Conservation (phyloP, 306 rosid species). For the Citrullus colocynthis region DNA sequence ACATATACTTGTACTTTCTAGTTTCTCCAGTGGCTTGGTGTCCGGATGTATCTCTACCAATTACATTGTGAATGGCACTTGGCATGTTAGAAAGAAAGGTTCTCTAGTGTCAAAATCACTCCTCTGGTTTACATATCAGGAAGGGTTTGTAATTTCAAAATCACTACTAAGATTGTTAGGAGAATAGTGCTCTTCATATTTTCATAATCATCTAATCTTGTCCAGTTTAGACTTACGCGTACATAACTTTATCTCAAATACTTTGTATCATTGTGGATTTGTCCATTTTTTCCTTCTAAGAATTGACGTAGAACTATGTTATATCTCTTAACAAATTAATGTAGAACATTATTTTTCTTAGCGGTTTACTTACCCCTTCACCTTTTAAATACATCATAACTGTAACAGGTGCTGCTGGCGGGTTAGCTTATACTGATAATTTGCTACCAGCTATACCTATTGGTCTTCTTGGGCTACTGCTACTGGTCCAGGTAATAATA, state of each 20-base stretch:
- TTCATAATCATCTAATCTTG: neutral
- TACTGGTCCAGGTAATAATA: constrained; percentile 67
- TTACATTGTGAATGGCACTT: neutral
- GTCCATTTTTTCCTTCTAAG: neutral
- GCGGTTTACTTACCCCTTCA: neutral
- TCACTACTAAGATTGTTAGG: neutral
- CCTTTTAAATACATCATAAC: neutral
- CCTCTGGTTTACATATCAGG: neutral
- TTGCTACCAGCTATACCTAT: constrained; percentile 63
- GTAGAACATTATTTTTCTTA: neutral
- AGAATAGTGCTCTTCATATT: neutral
- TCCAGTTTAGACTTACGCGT: neutral
- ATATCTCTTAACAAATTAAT: neutral
- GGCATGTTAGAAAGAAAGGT: neutral
- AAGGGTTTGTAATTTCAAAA: neutral
- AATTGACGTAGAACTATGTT: neutral
- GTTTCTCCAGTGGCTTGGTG: neutral
- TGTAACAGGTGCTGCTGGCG: constrained; percentile 71
- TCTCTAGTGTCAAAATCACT: neutral
- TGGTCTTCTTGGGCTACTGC: constrained; percentile 83
- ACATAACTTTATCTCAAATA: neutral
- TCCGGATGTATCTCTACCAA: neutral
- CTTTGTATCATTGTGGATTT: neutral
- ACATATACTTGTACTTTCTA: neutral
- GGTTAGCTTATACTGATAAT: constrained; percentile 65